phyloP scores from a whole-genome alignment of 257 asterid species.

The Scutellaria galericulata region DNA sequence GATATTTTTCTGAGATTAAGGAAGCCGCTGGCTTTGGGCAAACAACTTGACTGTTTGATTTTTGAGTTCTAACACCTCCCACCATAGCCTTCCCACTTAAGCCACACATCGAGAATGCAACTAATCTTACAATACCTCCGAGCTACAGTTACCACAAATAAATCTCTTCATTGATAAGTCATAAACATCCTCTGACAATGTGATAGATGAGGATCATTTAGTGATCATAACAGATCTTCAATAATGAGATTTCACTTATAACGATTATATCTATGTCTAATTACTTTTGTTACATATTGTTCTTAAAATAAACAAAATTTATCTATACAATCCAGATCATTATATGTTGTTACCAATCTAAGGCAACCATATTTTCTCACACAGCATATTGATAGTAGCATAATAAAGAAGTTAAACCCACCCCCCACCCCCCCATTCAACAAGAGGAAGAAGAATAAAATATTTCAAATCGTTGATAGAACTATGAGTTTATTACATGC shows the following conservation, averaged over 20 bases:
- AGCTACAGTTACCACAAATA: background rate
- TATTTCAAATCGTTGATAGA: background rate
- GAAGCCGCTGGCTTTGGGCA: background rate
- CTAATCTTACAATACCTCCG: background rate
- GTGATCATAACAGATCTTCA: conserved; percentile 8
- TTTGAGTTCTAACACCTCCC: background rate
- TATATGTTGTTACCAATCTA: conserved; percentile 3
- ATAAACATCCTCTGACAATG: conserved; percentile 1
- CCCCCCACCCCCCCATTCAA: background rate
- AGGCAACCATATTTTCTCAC: conserved; percentile 22
- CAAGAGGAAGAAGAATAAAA: background rate
- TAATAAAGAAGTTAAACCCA: background rate
- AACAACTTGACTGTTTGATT: background rate
- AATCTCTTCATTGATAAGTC: background rate
- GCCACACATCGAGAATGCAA: background rate
- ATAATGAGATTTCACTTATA: background rate
- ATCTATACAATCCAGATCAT: background rate
- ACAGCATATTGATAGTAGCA: background rate
- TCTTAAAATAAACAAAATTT: background rate
- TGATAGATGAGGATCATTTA: background rate
- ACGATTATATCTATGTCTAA: background rate
- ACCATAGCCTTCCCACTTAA: conserved; percentile 5
- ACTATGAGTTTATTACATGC: background rate
- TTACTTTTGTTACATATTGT: background rate
- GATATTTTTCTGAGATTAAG: background rate